Conservation (phyloP, 2,329 filamentous ascomycete genomes). For the Aphanocladium album region DNA sequence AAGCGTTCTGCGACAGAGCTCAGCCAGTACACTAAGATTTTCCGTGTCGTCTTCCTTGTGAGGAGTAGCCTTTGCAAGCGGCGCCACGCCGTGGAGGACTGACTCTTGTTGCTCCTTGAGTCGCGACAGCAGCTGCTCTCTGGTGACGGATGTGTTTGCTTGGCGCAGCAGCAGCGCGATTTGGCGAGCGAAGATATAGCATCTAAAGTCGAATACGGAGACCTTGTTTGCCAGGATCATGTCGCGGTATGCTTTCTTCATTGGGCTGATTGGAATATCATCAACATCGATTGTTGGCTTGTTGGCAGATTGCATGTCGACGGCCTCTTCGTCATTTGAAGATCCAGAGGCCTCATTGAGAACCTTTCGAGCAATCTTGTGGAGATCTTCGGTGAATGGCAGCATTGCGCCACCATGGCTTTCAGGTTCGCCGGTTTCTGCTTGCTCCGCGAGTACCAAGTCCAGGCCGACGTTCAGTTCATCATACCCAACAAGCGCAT, state of each 20-base stretch:
- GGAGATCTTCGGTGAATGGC: slow-evolving; percentile 67
- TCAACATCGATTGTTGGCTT: slow-evolving; percentile 38
- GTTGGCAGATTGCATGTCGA: slow-evolving; percentile 46
- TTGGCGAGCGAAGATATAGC: slow-evolving; percentile 89
- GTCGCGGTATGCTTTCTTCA: slow-evolving; percentile 79
- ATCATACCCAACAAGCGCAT: slow-evolving; percentile 91
- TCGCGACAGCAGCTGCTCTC: slow-evolving; percentile 58
- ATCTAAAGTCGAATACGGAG: slow-evolving; percentile 90
- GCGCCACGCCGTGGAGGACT: slow-evolving; percentile 52
- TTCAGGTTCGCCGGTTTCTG: slow-evolving; percentile 50
- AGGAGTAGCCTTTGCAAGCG: slow-evolving; percentile 39
- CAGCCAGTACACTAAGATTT: slow-evolving; percentile 73
- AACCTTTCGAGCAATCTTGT: slow-evolving; percentile 50
- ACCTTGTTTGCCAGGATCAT: slow-evolving; percentile 93
- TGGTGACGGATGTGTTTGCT: slow-evolving; percentile 64
- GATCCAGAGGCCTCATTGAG: slow-evolving; percentile 33
- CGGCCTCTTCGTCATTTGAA: slow-evolving; percentile 36
- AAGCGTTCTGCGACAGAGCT: slow-evolving; percentile 76
- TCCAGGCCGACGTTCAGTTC: slow-evolving; percentile 87
- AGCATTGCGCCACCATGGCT: slow-evolving; percentile 70
- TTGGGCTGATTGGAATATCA: slow-evolving; percentile 57
- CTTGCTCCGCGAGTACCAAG: slow-evolving; percentile 71
- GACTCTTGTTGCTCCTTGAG: slow-evolving; percentile 58
- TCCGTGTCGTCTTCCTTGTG: slow-evolving; percentile 59
- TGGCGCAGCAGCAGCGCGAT: slow-evolving; percentile 75